Base-by-base conservation (phyloP, 2,329 filamentous ascomycete species). In the Clonostachys solani region DNA sequence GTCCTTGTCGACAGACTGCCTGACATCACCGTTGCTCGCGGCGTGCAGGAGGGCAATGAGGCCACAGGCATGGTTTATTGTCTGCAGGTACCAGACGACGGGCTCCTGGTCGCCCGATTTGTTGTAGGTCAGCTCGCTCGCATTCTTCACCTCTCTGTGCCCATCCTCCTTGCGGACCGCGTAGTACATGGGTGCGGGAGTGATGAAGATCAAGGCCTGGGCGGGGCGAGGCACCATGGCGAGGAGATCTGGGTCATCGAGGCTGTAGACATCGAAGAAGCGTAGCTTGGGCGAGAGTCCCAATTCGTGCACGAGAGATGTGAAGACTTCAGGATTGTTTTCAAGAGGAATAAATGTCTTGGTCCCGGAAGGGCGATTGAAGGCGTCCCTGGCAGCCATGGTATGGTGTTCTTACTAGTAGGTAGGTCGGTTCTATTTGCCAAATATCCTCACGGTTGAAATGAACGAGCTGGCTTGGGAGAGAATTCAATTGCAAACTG, bases 1-100 rank as follows among this genome's bases (percentile, higher is more conserved):
- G 15, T 66, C 72, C 6, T 72, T 63, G 12, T 66, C 54, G 46
- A 92, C 75, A 49, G 78, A 73, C 3, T 66, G 60, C 16, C 77
- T 69, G 0, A 83, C 78, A 5, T 73, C 71, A 2, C 88, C 87
- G 61, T 94, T 95, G 44, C 78, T 78, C 1, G 87, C 77, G 15
- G 80, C 80, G 63, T 95, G 89, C 9, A 95, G 64, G 6, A 94
- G 72, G 0, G 83, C 89, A 58, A 91, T 90, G 18, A 92, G 77
- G 1, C 89, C 89, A 60, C 89, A 95, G 1, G 89, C 87, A 61
- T 94, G 86, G 49, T 83, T 80, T 57, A 95, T 94, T 0, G 87
- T 94, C 65, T 95, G 89, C 59, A 84, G 84, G 69, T 90, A 94
- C 89, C 89, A 95, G 16, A 89, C 71, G 1, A 92, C 81, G 7